Percentiles rank a stretch among this genome's conserved stretches.
Conservation (phyloP, 2,329 filamentous ascomycete genomes). For the Beauveria medogensis region DNA sequence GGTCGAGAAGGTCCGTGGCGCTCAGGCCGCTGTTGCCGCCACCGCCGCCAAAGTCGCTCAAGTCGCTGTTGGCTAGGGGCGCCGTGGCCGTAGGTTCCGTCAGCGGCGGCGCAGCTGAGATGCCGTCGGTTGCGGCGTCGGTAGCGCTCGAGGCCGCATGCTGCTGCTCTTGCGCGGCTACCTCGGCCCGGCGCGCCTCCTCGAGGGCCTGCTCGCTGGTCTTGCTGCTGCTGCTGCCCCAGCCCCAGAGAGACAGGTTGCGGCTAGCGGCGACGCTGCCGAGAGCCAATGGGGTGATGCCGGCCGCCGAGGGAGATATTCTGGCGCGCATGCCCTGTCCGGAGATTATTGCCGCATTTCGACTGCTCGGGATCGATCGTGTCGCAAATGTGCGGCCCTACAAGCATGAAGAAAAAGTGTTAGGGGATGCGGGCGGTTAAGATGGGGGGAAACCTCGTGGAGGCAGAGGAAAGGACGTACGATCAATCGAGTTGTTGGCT, state of each 20-base stretch:
- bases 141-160: conserved; percentile 5
- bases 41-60: conserved; percentile 24
- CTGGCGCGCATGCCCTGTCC: background rate
- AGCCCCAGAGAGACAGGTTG: conserved; percentile 17
- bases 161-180: background rate
- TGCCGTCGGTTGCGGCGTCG: conserved; percentile 10
- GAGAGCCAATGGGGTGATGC: conserved; percentile 20
- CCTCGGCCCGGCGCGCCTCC: conserved; percentile 13
- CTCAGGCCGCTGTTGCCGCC: conserved; percentile 27
- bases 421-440: background rate
- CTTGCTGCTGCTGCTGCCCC: conserved; percentile 24
- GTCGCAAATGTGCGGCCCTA: conserved; percentile 19
- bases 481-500: conserved; percentile 19
- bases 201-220: conserved; percentile 7
- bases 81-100: conserved; percentile 14
- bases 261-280: conserved; percentile 25
- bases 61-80: conserved; percentile 10
- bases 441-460: background rate
- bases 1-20: conserved; percentile 41
- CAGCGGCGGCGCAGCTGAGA: conserved; percentile 15
- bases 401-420: conserved; percentile 15
- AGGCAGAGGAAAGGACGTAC: conserved; percentile 17
- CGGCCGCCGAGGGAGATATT: conserved; percentile 9
- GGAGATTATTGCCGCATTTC: conserved; percentile 13
- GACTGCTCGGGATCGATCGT: conserved; percentile 18